A percentile compares a stretch with the other conserved stretches of the same genome.
Evolutionary conservation across 345 rosid genomes (phyloP).

Genomic region (Trapa bicornis): DNA sequence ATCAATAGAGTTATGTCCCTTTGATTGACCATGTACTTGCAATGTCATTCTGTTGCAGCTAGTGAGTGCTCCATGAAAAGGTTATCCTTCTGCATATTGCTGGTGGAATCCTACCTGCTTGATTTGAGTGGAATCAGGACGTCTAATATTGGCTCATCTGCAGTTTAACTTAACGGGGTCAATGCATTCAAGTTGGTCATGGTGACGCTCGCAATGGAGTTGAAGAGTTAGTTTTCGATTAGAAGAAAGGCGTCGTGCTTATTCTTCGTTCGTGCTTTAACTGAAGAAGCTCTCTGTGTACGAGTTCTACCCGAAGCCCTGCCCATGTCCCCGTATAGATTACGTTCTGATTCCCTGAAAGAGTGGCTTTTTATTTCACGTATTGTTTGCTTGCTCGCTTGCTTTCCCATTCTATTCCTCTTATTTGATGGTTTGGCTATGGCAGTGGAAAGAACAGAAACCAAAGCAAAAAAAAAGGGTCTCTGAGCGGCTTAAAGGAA

Average conservation of each 20-base stretch:
- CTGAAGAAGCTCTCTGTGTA: too few relatives aligned
- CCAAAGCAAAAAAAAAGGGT: not conserved
- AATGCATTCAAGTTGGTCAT: not conserved
- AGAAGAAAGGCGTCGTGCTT: not conserved
- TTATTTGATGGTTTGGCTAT: not conserved
- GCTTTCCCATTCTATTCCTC: not conserved
- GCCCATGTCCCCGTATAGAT: not conserved
- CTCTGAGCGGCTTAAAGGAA: slow-evolving; percentile 1
- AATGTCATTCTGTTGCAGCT: not conserved
- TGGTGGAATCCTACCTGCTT: not conserved
- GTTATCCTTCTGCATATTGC: not conserved
- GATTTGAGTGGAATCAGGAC: not conserved
- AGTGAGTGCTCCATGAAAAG: not conserved
- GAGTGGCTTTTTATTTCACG: not conserved
- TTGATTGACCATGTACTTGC: not conserved
- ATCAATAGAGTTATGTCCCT: not conserved
- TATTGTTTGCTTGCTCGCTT: not conserved
- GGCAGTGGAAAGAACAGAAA: not conserved
- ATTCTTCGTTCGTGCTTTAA: not conserved
- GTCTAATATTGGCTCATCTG: not conserved
- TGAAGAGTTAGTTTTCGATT: not conserved
- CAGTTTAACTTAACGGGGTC: not conserved
- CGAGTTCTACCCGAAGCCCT: too few relatives aligned
- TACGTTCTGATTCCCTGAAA: not conserved
- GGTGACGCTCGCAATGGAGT: not conserved